These are phyloP conservation scores for Schizothecium vesticola DNA, from an alignment of 495 filamentous ascomycete species.

Conservation along the genomic window DNA sequence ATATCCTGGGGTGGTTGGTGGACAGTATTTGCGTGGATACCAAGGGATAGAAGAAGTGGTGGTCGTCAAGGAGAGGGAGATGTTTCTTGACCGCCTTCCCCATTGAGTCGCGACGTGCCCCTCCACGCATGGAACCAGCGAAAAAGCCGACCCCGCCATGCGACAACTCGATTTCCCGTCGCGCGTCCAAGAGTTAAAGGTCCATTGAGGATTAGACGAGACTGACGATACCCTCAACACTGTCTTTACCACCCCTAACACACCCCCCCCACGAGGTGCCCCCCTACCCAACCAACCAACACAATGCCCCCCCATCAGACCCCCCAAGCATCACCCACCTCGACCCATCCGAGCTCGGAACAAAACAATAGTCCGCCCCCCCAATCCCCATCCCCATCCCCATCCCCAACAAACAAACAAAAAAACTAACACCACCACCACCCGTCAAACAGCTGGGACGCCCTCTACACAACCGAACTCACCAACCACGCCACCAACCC, in stretches of 20 bases:
- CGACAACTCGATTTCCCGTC: neutral
- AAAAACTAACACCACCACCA: neutral
- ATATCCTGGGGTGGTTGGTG: constrained; percentile 5
- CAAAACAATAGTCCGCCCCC: constrained; percentile 56
- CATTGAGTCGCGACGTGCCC: constrained; percentile 8
- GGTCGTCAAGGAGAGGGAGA: neutral
- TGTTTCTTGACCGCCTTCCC: constrained; percentile 22
- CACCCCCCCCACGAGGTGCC: neutral
- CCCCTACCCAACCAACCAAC: neutral
- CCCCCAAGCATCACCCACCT: constrained; percentile 38
- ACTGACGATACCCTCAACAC: neutral
- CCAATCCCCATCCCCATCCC: neutral
- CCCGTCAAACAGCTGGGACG: constrained; percentile 62
- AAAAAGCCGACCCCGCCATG: constrained; percentile 16
- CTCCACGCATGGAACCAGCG: constrained; percentile 9
- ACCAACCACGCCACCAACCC: constrained; percentile 57
- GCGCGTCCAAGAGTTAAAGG: neutral
- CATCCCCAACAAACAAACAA: neutral
- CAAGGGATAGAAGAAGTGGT: neutral
- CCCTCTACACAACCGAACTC: constrained; percentile 56
- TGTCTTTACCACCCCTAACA: neutral
- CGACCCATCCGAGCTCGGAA: constrained; percentile 59
- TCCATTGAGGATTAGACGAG: neutral
- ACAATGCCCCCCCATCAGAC: constrained; percentile 5
- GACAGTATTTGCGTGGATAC: neutral